Conservation (phyloP, 2,329 filamentous ascomycete genomes). For the Paraconiothyrium brasiliense region DNA sequence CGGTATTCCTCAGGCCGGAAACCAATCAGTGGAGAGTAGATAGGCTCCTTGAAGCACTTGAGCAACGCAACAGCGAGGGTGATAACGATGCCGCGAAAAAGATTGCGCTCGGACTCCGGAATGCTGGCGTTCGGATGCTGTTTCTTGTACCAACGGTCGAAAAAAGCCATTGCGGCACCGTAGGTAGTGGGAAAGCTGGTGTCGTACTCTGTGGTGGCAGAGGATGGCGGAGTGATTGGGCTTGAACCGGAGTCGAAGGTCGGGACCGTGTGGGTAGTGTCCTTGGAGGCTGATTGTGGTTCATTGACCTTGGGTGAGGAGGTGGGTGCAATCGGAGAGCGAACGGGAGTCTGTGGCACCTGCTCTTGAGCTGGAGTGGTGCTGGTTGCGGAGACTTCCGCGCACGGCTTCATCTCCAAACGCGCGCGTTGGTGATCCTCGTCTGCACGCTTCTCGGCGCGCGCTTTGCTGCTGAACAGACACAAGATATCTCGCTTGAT, state of each 20-base stretch:
- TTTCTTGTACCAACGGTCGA: neutral
- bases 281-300: neutral
- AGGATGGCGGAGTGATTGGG: neutral
- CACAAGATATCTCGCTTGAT: neutral
- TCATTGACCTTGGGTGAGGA: neutral
- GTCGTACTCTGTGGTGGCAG: neutral
- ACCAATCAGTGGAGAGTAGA: neutral
- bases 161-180: neutral
- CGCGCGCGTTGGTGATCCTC: neutral
- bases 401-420: neutral
- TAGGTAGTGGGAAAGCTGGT: neutral
- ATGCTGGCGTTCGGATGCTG: neutral
- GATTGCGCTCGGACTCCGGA: neutral
- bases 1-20: neutral
- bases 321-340: neutral
- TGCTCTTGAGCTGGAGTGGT: neutral
- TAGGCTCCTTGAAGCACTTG: neutral
- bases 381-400: neutral
- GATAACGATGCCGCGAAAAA: neutral
- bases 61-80: neutral
- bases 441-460: neutral
- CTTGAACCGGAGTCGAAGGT: neutral
- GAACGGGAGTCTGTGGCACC: neutral
- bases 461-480: neutral
- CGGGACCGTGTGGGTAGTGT: neutral